Evolutionary conservation across 78 protist genomes (phyloP), one percentile per base, ranked within the genome.

Genomic region (Polysphondylium violaceum): DNA sequence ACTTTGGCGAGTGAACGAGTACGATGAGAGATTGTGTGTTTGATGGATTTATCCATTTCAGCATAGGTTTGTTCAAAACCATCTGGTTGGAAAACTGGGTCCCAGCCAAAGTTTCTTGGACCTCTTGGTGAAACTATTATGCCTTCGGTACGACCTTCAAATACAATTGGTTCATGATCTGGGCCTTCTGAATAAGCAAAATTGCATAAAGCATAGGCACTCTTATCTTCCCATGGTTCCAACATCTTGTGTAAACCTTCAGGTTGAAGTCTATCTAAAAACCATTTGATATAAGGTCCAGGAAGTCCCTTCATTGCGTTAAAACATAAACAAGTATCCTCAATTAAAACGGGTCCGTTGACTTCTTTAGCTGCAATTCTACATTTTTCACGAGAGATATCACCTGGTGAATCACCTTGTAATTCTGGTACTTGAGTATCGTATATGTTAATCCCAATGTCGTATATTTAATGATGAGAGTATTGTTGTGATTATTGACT

Each of bases 311-410:
- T 41, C 31, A 98, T 69, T 9, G 99, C 99, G 67, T 98, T 97
- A 95, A 96, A 98, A 79, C 99, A 98, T 33, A 99, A 96, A 29
- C 95, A 93, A 9, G 99, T 97, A 89, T 99, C 99, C 40, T 99
- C 99, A 7, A 87, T 74, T 8, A 98, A 59, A 60, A 96, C 98
- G 0, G 98, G 98, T 17, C 97, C 97, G 19, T 76, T 59, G 14
- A 93, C 96, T 69, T 95, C 69, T 65, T 50, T 55, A 35, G 96
- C 98, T 1, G 98, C 98, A 0, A 94, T 53, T 38, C 59, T 31
- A 89, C 96, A 95, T 79, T 96, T 96, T 43, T 96, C 96, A 17
- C 41, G 33, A 60, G 96, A 58, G 5, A 97, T 94, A 27, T 97
- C 98, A n/a, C 68, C 92, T 43, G 98, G 98, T n/a, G n/a, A n/a